Evolutionary conservation across 2,329 filamentous ascomycete genomes (phyloP).

Genomic region (Ramularia collo-cygni): DNA sequence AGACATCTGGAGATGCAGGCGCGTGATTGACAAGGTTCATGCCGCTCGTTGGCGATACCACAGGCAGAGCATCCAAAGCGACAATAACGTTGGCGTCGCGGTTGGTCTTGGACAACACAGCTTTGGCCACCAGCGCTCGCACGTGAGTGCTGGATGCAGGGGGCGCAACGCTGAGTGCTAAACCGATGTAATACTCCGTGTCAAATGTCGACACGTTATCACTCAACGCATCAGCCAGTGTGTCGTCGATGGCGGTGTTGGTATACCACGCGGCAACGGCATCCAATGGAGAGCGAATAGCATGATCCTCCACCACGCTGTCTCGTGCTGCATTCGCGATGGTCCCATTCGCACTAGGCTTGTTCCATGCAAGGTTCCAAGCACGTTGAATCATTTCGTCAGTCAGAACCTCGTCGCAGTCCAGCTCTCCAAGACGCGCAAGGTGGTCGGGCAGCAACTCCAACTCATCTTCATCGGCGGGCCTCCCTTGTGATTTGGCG

Average conservation of each 20-base stretch:
- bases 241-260: slow-evolving; percentile 62
- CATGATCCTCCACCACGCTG: slow-evolving; percentile 73
- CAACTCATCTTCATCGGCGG: slow-evolving; percentile 41
- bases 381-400: slow-evolving; percentile 74
- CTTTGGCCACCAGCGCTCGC: slow-evolving; percentile 52
- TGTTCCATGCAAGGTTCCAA: slow-evolving; percentile 85
- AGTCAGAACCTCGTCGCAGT: slow-evolving; percentile 75
- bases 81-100: slow-evolving; percentile 46
- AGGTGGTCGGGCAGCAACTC: slow-evolving; percentile 72
- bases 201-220: slow-evolving; percentile 37
- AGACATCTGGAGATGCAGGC: slow-evolving; percentile 51
- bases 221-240: slow-evolving; percentile 53
- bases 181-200: slow-evolving; percentile 49
- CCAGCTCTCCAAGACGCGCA: slow-evolving; percentile 64
- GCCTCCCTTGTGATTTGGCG: slow-evolving; percentile 20
- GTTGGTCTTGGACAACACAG: slow-evolving; percentile 49
- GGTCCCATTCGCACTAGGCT: slow-evolving; percentile 62
- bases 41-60: slow-evolving; percentile 20
- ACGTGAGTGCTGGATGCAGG: slow-evolving; percentile 65
- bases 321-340: slow-evolving; percentile 67
- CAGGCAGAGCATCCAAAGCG: slow-evolving; percentile 48
- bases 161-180: slow-evolving; percentile 68
- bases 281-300: slow-evolving; percentile 80
- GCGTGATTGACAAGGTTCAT: slow-evolving; percentile 47
- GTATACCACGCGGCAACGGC: slow-evolving; percentile 91